Base-by-base conservation (phyloP, 441 rosid genomes). In the Corymbia citriodora region DNA sequence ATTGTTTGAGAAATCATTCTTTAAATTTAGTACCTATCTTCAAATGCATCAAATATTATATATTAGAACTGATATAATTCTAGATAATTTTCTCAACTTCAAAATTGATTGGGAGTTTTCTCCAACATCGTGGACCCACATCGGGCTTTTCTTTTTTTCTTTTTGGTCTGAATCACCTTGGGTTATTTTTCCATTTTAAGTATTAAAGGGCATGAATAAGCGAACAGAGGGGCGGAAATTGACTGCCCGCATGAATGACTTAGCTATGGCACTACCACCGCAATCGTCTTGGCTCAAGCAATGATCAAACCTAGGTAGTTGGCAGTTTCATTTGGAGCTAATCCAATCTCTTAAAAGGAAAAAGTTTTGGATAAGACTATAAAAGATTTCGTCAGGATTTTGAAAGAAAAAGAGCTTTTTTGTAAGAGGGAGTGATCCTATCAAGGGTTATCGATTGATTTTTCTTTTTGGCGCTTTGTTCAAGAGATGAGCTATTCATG, bases 341-440 rank as follows among this genome's bases (percentile, higher is more conserved):
- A 59, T 25, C 14, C 65, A 59, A 25, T 59, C 65, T 59, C 65
- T 59, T 59, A 23, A 59, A 59, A 59, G 23, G 1, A 57, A 57
- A 2, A 57, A 40, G 40, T 40, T 40, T 40, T 40, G 45, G 45
- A 40, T 40, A 40, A 40, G 45, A 25, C 65, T 25, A 13, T 59
- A 59, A 59, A 25, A 25, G 65, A 29, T 23, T 59, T 59, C 6
- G 45, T 40, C 45, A 59, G 29, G 65, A 59, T 94, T 93, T 92
- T 98, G 96, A 91, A 90, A 90, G 87, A 29, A 92, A 88, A 94
- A 90, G 87, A 97, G 98, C 93, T 55, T 91, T 90, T 96, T 95
- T 5, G 95, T 98, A 5, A 93, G 92, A 91, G 98, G 98, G 89
- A 96, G 87, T 91, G 94, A 91, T 88, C 94, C 94, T 86, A 95